Conservation (phyloP, 371 early-diverging fungal species). For the Batkoa obscura region DNA sequence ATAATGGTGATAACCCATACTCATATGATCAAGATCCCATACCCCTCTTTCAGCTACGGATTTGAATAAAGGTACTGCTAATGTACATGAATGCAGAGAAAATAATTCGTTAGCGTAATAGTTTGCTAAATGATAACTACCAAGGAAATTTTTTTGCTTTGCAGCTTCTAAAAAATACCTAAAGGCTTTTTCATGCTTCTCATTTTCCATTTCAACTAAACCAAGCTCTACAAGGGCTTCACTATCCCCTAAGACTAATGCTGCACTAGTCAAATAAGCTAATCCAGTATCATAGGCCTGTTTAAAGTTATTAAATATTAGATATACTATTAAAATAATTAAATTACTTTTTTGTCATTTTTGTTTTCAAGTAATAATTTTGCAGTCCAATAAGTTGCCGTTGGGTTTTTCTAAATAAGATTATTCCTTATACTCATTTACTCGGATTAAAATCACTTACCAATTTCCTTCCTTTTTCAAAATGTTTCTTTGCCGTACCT, state of each 20-base stretch:
- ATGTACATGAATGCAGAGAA: not conserved
- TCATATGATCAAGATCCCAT: slow-evolving; percentile 48
- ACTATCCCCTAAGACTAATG: not conserved
- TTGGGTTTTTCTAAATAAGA: too few relatives aligned
- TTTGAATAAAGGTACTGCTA: slow-evolving; percentile 26
- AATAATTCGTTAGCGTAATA: not conserved
- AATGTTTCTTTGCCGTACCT: too few relatives aligned
- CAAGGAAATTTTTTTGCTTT: slow-evolving; percentile 7
- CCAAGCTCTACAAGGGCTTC: not conserved
- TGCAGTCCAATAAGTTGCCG: too few relatives aligned
- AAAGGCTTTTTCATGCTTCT: slow-evolving; percentile 5
- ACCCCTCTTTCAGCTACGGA: slow-evolving; percentile 66
- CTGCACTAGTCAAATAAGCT: not conserved
- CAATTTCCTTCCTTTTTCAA: too few relatives aligned
- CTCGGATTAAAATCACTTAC: too few relatives aligned
- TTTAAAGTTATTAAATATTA: too few relatives aligned
- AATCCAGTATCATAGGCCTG: too few relatives aligned
- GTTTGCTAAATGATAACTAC: not conserved
- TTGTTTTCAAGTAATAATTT: not conserved
- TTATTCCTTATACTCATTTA: too few relatives aligned
- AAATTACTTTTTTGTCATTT: not conserved
- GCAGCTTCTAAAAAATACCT: slow-evolving; percentile 15
- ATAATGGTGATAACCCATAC: slow-evolving; percentile 29
- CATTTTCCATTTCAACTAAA: not conserved
- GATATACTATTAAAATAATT: too few relatives aligned